Conservation (phyloP, 1,284 basidiomycete genomes). For the Fomitopsis palustris region DNA sequence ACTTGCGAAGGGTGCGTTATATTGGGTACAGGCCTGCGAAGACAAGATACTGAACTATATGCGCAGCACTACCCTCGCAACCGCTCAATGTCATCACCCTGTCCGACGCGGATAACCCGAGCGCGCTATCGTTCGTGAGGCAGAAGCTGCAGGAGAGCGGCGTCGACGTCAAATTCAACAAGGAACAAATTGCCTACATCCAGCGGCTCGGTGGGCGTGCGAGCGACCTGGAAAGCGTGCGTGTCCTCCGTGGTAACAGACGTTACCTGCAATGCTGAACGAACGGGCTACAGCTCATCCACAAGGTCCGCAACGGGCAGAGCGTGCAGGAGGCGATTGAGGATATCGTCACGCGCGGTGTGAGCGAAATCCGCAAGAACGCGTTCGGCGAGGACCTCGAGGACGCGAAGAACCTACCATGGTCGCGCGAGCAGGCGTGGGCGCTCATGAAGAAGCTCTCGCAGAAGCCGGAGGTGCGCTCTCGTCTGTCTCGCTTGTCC, state of each 20-base stretch:
- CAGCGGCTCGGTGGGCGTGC: constrained; percentile 83
- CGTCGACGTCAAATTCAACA: constrained; percentile 46
- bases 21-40: background rate
- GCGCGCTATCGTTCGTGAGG: constrained; percentile 78
- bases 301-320: constrained; percentile 80
- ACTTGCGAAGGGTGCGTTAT: constrained; percentile 66
- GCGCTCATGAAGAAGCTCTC: constrained; percentile 75
- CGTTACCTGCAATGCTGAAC: background rate
- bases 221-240: constrained; percentile 79
- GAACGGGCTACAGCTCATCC: constrained; percentile 57
- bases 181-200: constrained; percentile 54
- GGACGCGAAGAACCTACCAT: constrained; percentile 79
- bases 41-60: background rate
- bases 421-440: constrained; percentile 91
- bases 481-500: constrained; percentile 10
- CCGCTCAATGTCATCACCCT: constrained; percentile 78
- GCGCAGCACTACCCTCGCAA: constrained; percentile 78
- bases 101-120: constrained; percentile 82
- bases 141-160: constrained; percentile 72
- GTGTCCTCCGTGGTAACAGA: constrained; percentile 23
- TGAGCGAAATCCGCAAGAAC: constrained; percentile 84
- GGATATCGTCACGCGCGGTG: constrained; percentile 79
- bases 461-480: constrained; percentile 59
- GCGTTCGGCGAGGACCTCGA: constrained; percentile 92
- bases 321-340: constrained; percentile 80